Base-by-base conservation (phyloP, 495 filamentous ascomycete genomes). In the Daldinia decipiens region DNA sequence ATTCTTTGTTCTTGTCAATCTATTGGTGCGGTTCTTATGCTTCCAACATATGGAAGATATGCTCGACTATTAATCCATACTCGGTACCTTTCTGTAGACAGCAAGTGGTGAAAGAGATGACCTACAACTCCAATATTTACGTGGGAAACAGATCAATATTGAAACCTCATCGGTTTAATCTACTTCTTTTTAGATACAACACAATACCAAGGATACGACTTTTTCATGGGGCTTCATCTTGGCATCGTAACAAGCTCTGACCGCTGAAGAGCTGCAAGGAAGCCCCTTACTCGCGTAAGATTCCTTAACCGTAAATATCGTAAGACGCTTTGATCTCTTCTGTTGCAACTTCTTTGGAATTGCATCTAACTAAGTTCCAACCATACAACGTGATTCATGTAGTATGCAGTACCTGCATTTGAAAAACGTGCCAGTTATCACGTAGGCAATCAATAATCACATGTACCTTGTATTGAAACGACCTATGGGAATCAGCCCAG, bases 401-500 rank as follows among this genome's bases (percentile, higher is more conserved):
- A 47, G 6, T 40, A 40, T 40, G 39, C 39, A 6, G 15, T 8
- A 17, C 39, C 43, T 47, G 43, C 19, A 47, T 21, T 24, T 24
- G 17, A 9, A 24, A 24, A 47, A 47, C 8, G 43, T 47, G 17
- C 8, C 43, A 13, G 19, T 0, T 5, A 47, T 12, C 19, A 24
- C 13, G 11, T 12, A 11, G 26, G 50, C 11, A 53, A 53, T 53
- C 7, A 29, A 53, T 31, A 27, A 29, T 29, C 17, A 17, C 5
- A 47, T 21, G 40, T 31, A 15, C 26, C 12, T 31, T 1, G 50
- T 13, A 31, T 13, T n/a, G 1, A 32, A 32, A 9, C 7, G 1
- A 9, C 38, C 26, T 29, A 56, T 1, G 17, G 55, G 31, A 60
- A 51, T 39, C 36, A 15, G 40, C 17, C 24, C 52, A 54, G 50